Evolutionary conservation across 2,329 filamentous ascomycete species (phyloP).

Genomic region (Microdochium trichocladiopsis): DNA sequence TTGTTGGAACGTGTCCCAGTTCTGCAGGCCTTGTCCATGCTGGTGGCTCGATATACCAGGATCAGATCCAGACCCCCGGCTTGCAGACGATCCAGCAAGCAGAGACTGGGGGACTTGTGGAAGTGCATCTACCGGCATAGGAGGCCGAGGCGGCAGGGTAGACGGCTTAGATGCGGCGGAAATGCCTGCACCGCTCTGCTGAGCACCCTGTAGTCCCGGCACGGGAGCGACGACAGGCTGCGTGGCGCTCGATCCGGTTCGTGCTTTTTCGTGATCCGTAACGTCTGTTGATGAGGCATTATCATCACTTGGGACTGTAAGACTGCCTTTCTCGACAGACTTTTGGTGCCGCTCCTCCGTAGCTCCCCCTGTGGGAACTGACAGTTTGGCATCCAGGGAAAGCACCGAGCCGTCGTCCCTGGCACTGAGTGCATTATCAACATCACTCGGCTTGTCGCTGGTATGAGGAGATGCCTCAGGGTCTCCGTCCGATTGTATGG

Average conservation of each 20-base stretch:
- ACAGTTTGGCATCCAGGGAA: too few relatives aligned
- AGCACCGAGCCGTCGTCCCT: too few relatives aligned
- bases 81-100: slow-evolving; percentile 10
- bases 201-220: slow-evolving; percentile 3
- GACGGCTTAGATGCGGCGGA: slow-evolving; percentile 21
- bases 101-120: slow-evolving; percentile 23
- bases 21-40: slow-evolving; percentile 24
- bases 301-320: background rate
- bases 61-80: slow-evolving; percentile 18
- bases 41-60: slow-evolving; percentile 13
- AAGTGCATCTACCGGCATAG: slow-evolving; percentile 24
- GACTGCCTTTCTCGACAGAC: too few relatives aligned
- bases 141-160: slow-evolving; percentile 40
- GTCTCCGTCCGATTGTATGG: too few relatives aligned
- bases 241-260: slow-evolving; percentile 7
- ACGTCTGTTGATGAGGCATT: background rate
- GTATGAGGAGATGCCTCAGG: too few relatives aligned
- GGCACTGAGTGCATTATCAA: too few relatives aligned
- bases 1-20: slow-evolving; percentile 65
- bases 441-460: too few relatives aligned
- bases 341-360: too few relatives aligned
- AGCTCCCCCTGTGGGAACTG: too few relatives aligned
- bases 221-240: background rate
- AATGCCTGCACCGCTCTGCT: slow-evolving; percentile 11
- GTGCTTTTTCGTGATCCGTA: background rate